Conservation (phyloP, 169 alveolate genomes). For the Cystoisospora suis region DNA sequence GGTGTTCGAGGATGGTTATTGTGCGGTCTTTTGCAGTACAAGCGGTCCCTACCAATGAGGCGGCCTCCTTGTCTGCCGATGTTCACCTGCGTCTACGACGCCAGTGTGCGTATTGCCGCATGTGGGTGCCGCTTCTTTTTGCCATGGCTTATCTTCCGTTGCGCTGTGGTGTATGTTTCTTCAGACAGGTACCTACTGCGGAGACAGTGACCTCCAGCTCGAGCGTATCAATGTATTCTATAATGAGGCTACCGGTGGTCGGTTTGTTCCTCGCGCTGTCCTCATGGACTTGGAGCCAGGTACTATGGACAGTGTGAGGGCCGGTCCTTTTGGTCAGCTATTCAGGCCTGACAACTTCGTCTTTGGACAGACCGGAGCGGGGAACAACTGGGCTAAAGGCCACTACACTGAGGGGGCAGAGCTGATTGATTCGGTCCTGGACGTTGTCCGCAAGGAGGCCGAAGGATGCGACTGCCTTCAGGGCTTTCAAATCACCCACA, state of each 20-base stretch:
- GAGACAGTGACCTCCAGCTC: slow-evolving; percentile 86
- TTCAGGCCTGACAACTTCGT: slow-evolving; percentile 98
- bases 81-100: neutral
- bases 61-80: neutral
- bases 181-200: slow-evolving; percentile 84
- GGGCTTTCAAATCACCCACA: slow-evolving; percentile 97
- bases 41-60: too few species aligned
- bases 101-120: neutral
- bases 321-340: slow-evolving; percentile 93
- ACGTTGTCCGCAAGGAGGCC: slow-evolving; percentile 98
- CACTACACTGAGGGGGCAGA: slow-evolving; percentile 99
- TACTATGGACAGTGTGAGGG: slow-evolving; percentile 96
- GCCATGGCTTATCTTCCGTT: neutral
- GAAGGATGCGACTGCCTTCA: slow-evolving; percentile 98
- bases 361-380: slow-evolving; percentile 99
- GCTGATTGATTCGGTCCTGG: slow-evolving; percentile 96
- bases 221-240: slow-evolving; percentile 91
- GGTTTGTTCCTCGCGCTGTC: slow-evolving; percentile 98
- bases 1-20: too few species aligned
- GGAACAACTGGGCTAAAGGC: slow-evolving; percentile 99
- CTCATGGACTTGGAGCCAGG: slow-evolving; percentile 99
- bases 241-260: slow-evolving; percentile 98
- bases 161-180: too few species aligned
- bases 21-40: neutral
- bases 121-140: neutral